These are phyloP conservation scores for Tylopilus sp. DNA, from an alignment of 1,284 basidiomycete genomes.

Conservation along the genomic window DNA sequence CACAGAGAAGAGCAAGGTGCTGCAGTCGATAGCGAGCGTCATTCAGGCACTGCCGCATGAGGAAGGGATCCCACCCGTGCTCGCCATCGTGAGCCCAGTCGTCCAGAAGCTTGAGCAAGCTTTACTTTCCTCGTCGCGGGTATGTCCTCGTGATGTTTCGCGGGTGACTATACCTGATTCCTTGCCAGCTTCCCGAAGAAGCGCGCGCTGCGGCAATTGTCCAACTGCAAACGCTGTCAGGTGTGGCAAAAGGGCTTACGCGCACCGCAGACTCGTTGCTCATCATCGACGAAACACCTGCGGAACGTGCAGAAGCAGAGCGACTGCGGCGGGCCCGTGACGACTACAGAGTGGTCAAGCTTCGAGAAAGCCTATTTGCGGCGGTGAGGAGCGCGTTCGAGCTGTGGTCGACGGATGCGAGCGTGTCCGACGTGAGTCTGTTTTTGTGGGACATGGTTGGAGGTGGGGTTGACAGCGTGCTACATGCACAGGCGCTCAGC, in stretches of 20 bases:
- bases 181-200: constrained; percentile 61
- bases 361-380: constrained; percentile 63
- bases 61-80: constrained; percentile 75
- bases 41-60: constrained; percentile 79
- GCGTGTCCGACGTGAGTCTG: constrained; percentile 65
- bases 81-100: constrained; percentile 76
- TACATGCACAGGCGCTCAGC: constrained; percentile 56
- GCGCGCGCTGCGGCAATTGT: constrained; percentile 56
- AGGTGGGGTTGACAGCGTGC: constrained; percentile 7
- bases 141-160: constrained; percentile 32
- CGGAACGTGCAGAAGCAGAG: constrained; percentile 45
- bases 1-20: constrained; percentile 82
- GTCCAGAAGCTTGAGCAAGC: constrained; percentile 65
- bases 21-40: constrained; percentile 87
- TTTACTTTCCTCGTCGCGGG: constrained; percentile 49
- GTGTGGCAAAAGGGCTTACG: constrained; percentile 81
- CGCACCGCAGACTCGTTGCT: constrained; percentile 67
- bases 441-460: neutral
- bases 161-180: constrained; percentile 1
- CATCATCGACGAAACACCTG: constrained; percentile 56
- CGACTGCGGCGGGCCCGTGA: constrained; percentile 59
- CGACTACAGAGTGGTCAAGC: constrained; percentile 57
- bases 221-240: constrained; percentile 75
- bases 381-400: constrained; percentile 61
- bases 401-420: constrained; percentile 73